Evolutionary conservation across 495 filamentous ascomycete genomes (phyloP).

Genomic region (Aspergillus olivimuriae): DNA sequence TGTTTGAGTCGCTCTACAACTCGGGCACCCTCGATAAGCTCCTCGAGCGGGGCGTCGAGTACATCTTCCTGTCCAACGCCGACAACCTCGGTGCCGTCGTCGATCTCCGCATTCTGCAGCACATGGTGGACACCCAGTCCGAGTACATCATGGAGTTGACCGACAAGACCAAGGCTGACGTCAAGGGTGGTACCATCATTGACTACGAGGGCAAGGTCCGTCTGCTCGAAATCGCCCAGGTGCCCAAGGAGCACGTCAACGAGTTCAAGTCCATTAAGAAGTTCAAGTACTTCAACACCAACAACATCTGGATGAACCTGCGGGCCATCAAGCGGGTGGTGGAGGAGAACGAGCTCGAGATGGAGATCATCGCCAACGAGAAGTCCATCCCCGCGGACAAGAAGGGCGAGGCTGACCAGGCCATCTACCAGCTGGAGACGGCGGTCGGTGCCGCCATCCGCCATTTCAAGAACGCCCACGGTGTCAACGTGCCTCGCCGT

Average conservation of each 20-base stretch:
- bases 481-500: constrained; percentile 95
- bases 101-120: constrained; percentile 93
- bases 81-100: constrained; percentile 98
- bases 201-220: constrained; percentile 96
- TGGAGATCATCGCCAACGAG: constrained; percentile 99
- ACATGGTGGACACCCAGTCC: constrained; percentile 92
- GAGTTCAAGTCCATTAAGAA: constrained; percentile 99
- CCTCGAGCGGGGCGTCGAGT: constrained; percentile 87
- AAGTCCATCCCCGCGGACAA: constrained; percentile 98
- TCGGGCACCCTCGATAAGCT: constrained; percentile 97
- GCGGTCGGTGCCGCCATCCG: constrained; percentile 97
- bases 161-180: constrained; percentile 99
- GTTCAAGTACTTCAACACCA: constrained; percentile 99
- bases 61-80: constrained; percentile 97
- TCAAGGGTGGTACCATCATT: constrained; percentile 99
- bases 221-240: constrained; percentile 96
- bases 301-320: constrained; percentile 99
- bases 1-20: constrained; percentile 99
- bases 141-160: constrained; percentile 99
- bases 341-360: constrained; percentile 95
- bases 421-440: constrained; percentile 96
- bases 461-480: constrained; percentile 97
- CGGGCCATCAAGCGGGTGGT: constrained; percentile 97
- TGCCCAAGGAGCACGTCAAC: constrained; percentile 99
- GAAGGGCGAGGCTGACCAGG: constrained; percentile 98